Evolutionary conservation across 2,329 filamentous ascomycete species (phyloP), one percentile per base, ranked within the genome.

Genomic region (Beauveria australis): DNA sequence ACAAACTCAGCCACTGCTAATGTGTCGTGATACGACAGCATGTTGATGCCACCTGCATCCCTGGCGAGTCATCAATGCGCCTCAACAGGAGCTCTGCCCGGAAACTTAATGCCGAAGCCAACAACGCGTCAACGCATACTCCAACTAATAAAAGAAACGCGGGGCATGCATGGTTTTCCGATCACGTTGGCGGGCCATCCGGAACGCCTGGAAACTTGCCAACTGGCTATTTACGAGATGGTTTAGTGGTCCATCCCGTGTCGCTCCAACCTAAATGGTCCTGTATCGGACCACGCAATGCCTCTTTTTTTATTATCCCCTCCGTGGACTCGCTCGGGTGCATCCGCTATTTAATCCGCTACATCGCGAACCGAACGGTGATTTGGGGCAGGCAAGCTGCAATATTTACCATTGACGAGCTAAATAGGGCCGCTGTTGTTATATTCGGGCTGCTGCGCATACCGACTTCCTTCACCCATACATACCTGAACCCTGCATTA

Each of bases 181-280:
- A 59, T 59, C 57, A 59, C 57, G 57, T 40, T 59, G 33, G 26
- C 54, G 54, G 53, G 49, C 54, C 54, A 49, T 47, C 46, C 54
- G 54, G 44, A 49, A 47, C 48, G 30, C 12, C 43, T 48, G n/a
- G 37, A 18, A 26, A 5, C 10, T 33, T 19, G 44, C 9, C 18
- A n/a, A 22, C 14, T 30, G 19, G 24, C 30, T 54, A 22, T n/a
- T 19, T 46, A 4, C n/a, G n/a, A 19, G 19, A 22, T 54, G 44
- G 24, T 30, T 14, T 44, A 53, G 52, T 55, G 41, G 41, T 46
- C 22, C 40, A 37, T 37, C 33, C 33, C 33, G 33, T 37, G 33
- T 37, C 26, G 53, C 9, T 37, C 49, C 30, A 24, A 9, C 22
- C 3, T 7, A 44, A 19, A 44, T 44, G 16, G 24, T 44, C 22